A percentile compares a stretch with the other conserved stretches of the same genome.
Conservation (phyloP, 1,139 yeast genomes). For the Hansenula sp. region DNA sequence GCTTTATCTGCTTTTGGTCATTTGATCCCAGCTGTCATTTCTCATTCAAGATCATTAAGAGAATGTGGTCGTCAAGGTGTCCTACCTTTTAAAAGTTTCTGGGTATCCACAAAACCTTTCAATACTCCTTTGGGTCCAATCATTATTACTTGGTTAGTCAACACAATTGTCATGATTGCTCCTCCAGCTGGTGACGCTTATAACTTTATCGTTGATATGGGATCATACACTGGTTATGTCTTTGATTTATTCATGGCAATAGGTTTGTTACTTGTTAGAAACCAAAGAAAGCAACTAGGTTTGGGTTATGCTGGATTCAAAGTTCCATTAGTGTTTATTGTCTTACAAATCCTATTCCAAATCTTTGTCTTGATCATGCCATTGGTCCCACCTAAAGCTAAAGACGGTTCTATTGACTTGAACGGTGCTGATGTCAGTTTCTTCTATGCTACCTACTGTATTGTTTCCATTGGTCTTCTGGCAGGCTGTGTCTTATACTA, state of each 20-base stretch:
- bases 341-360: constrained; percentile 30
- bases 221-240: constrained; percentile 32
- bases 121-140: constrained; percentile 41
- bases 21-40: constrained; percentile 35
- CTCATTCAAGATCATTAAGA: constrained; percentile 39
- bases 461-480: constrained; percentile 23
- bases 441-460: constrained; percentile 28
- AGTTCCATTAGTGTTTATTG: constrained; percentile 30
- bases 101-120: constrained; percentile 40
- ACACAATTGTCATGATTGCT: constrained; percentile 37
- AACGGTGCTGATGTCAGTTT: constrained; percentile 35
- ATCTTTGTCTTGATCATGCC: constrained; percentile 37
- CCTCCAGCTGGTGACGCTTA: constrained; percentile 48
- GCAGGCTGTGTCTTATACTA: constrained; percentile 31
- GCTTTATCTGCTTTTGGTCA: constrained; percentile 43
- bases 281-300: constrained; percentile 32
- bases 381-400: constrained; percentile 35
- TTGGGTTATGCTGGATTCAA: constrained; percentile 29
- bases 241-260: constrained; percentile 34
- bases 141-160: constrained; percentile 34
- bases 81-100: constrained; percentile 35
- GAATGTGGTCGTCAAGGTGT: constrained; percentile 48
- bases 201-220: constrained; percentile 34
- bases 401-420: constrained; percentile 25
- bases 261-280: constrained; percentile 35